A percentile compares a stretch with the other conserved stretches of the same genome.
Evolutionary conservation across 768 basidiomycete genomes (phyloP).

Genomic region (Psilocybe tampanensis): DNA sequence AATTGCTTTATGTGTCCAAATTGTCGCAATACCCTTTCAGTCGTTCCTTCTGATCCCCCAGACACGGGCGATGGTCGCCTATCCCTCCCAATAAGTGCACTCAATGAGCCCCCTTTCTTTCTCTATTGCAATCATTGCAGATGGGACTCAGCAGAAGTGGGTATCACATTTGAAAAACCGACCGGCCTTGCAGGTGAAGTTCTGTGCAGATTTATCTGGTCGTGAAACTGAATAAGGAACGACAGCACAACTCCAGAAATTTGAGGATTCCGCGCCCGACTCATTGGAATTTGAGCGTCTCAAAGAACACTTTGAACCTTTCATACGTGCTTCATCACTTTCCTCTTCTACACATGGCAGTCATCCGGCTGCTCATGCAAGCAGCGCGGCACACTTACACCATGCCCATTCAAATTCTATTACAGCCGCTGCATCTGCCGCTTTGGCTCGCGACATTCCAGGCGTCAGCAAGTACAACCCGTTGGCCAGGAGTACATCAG

Average conservation of each 20-base stretch:
- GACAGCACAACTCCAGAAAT: constrained; percentile 87
- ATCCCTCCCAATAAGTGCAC: constrained; percentile 52
- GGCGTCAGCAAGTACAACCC: constrained; percentile 82
- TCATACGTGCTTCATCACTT: constrained; percentile 81
- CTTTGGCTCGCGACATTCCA: constrained; percentile 85
- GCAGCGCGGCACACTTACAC: constrained; percentile 63
- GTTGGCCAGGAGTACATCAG: constrained; percentile 45
- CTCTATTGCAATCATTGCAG: constrained; percentile 91
- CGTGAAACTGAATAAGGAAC: constrained; percentile 28
- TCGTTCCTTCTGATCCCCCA: constrained; percentile 87
- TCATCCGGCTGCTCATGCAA: constrained; percentile 45
- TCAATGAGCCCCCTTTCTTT: constrained; percentile 89
- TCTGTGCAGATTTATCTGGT: background rate
- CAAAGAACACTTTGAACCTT: constrained; percentile 97
- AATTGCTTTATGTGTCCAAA: constrained; percentile 98
- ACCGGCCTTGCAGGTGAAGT: constrained; percentile 88
- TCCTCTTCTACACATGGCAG: constrained; percentile 62
- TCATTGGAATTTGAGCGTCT: constrained; percentile 90
- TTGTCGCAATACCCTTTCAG: constrained; percentile 87
- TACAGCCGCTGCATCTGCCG: constrained; percentile 87
- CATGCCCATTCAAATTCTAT: constrained; percentile 78
- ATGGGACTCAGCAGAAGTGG: constrained; percentile 93
- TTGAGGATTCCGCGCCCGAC: constrained; percentile 84
- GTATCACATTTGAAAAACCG: constrained; percentile 94
- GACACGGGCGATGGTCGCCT: constrained; percentile 60